phyloP scores from a whole-genome alignment of 805 yeast genomes.

The Ogataea neopini region DNA sequence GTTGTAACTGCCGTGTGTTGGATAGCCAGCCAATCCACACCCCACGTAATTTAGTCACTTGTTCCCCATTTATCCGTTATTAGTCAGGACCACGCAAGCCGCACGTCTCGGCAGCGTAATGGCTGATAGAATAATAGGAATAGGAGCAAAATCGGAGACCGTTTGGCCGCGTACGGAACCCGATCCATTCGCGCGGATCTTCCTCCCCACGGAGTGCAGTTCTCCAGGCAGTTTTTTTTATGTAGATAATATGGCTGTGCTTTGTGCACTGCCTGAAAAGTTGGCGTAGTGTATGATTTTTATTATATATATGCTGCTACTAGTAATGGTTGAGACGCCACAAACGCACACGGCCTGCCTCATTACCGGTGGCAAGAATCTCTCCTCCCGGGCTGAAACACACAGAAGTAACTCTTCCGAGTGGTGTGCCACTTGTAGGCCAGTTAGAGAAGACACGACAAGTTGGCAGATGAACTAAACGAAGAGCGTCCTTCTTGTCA shows the following conservation, averaged over 20 bases:
- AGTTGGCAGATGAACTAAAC: slow-evolving; percentile 83
- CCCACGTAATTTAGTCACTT: background rate
- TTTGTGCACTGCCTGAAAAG: background rate
- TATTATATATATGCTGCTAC: background rate
- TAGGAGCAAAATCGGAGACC: background rate
- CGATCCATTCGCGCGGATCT: no score
- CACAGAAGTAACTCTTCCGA: slow-evolving; percentile 86
- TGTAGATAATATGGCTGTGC: background rate
- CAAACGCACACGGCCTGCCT: slow-evolving; percentile 83
- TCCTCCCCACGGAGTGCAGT: slow-evolving; percentile 3
- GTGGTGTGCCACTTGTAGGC: slow-evolving; percentile 97
- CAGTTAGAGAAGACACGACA: slow-evolving; percentile 88
- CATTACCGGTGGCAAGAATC: slow-evolving; percentile 87
- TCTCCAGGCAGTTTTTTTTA: slow-evolving; percentile 1
- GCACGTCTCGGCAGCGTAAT: background rate
- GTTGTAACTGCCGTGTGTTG: no score
- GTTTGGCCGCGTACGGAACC: background rate
- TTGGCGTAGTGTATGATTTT: background rate
- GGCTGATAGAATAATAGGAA: no score
- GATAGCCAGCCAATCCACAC: no score
- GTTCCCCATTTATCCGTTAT: slow-evolving; percentile 5
- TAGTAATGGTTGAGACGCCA: slow-evolving; percentile 84
- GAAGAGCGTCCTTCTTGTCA: slow-evolving; percentile 80
- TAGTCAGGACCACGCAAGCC: background rate
- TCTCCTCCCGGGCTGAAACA: slow-evolving; percentile 80